Base-by-base conservation (phyloP, 116 monocot species). In the Papilionanthe hybrid region DNA sequence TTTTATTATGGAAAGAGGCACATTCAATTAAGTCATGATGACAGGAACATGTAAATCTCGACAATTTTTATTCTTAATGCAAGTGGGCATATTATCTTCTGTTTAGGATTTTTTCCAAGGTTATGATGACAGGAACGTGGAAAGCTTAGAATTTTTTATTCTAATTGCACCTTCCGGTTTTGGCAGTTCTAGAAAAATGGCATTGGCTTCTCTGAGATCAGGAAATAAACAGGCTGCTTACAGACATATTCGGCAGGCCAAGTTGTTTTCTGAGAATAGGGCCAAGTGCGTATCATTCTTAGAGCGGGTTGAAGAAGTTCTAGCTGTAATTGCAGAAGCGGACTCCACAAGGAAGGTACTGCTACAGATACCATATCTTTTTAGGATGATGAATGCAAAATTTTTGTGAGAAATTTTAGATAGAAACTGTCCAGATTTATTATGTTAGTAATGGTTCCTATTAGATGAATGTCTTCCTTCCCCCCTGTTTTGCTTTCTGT, bases 321-420 rank as follows among this genome's bases (percentile, higher is more conserved):
- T 96, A 55, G 43, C 80, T 32, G 23, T 83, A 58, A 91, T 96
- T 84, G 76, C 85, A 30, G 83, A 88, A 79, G 83, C 90, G 57
- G 92, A 96, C 81, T 87, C 93, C 22, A 89, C 92, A 27, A 93
- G 88, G 82, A 93, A 92, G 86, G 96, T 96, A 84, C 60, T 5
- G 9, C 27, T 41, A n/a, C 27, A 66, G 1, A 20, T 9, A 9
- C 28, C 12, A 73, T 41, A 0, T 69, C 69, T 69, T 69, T 32
- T 15, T 32, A 18, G 37, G 32, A 69, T 53, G 23, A 69, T 17
- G 32, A 69, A 4, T 5, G 19, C 58, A 58, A 12, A 68, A 37
- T 37, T 30, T 69, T 27, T 15, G 69, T 53, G 53, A 53, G 15
- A 53, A 53, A 18, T 17, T 53, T 45, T 7, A 37, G 37, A 37